These are phyloP conservation scores for Magnolia officinalis DNA, from an alignment of 164 flowering plant genomes.

Conservation along the genomic window DNA sequence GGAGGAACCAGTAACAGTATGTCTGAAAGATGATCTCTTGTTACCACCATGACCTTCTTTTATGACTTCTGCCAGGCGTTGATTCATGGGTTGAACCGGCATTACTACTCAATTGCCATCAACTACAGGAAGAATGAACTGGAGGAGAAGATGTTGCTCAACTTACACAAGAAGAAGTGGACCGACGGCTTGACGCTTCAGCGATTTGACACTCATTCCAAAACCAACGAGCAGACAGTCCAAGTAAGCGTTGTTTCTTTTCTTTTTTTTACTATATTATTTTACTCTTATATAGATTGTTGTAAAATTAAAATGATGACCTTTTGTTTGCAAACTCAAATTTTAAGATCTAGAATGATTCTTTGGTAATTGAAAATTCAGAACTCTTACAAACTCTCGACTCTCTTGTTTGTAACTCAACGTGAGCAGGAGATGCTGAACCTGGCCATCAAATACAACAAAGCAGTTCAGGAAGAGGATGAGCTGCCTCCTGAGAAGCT, in stretches of 20 bases:
- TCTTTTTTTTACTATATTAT: background rate
- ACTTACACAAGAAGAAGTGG: conserved; percentile 98
- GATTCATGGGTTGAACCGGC: conserved; percentile 93
- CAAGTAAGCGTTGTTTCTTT: conserved; percentile 29
- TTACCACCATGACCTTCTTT: background rate
- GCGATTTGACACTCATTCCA: conserved; percentile 29
- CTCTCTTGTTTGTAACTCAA: background rate
- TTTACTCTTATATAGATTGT: background rate
- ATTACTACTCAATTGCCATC: conserved; percentile 94
- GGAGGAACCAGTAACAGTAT: background rate
- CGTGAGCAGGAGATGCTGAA: conserved; percentile 77
- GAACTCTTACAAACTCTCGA: background rate
- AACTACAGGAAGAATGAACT: conserved; percentile 97
- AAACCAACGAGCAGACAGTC: conserved; percentile 44
- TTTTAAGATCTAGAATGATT: background rate
- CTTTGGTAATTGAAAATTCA: background rate
- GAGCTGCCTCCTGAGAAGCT: conserved; percentile 85
- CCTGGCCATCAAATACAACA: conserved; percentile 80
- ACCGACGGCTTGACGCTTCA: conserved; percentile 66
- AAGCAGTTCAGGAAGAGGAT: conserved; percentile 51
- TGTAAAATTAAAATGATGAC: background rate
- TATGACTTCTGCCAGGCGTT: conserved; percentile 52
- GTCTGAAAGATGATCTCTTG: background rate
- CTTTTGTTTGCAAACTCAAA: background rate
- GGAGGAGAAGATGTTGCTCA: conserved; percentile 44